These are phyloP conservation scores for Inonotus hispidus DNA, from an alignment of 1,284 basidiomycete genomes.

Conservation along the genomic window DNA sequence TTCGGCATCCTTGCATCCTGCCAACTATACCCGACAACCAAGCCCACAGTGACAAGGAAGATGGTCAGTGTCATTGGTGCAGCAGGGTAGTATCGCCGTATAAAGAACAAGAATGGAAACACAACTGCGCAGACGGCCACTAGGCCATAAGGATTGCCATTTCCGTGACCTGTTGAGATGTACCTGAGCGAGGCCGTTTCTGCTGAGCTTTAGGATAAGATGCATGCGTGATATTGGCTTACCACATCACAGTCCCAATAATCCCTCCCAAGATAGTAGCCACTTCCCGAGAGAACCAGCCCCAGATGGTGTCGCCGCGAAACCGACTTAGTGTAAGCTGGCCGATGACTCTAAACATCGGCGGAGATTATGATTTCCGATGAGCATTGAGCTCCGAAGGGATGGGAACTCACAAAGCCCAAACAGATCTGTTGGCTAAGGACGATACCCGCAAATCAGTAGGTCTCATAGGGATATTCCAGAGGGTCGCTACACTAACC, in stretches of 20 bases:
- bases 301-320: constrained; percentile 73
- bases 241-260: constrained; percentile 69
- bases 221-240: constrained; percentile 3
- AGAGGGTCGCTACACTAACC: constrained; percentile 7
- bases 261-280: constrained; percentile 69
- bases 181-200: constrained; percentile 46
- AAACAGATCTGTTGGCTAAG: constrained; percentile 30
- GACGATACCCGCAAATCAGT: background rate
- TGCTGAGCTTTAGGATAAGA: too few species aligned
- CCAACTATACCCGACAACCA: constrained; percentile 74
- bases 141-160: constrained; percentile 71
- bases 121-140: constrained; percentile 64
- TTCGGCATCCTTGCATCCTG: constrained; percentile 45
- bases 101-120: constrained; percentile 67
- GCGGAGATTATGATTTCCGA: background rate
- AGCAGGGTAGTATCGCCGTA: constrained; percentile 69
- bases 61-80: constrained; percentile 70
- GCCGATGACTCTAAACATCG: constrained; percentile 56
- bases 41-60: constrained; percentile 62
- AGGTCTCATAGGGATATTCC: background rate
- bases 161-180: constrained; percentile 59
- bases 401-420: constrained; percentile 31
- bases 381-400: background rate
- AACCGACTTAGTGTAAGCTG: constrained; percentile 68
- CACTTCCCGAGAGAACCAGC: constrained; percentile 54